Percentiles rank a stretch among this genome's conserved stretches.
Evolutionary conservation across 345 rosid species (phyloP).

Genomic region (Lepidium sativum): DNA sequence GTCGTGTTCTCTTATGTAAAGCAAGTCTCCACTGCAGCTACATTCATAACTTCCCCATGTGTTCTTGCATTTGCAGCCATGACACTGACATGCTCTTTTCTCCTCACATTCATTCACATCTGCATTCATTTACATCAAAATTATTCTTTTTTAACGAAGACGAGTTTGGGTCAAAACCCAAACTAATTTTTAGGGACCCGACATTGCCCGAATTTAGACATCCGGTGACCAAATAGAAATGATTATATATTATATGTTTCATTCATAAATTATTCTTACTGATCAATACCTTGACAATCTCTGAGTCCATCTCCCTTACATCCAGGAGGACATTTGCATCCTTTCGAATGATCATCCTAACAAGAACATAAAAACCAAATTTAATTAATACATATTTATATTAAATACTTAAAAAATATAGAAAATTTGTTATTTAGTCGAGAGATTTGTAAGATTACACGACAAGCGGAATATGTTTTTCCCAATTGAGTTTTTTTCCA

Average conservation of each 20-base stretch:
- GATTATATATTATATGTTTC: too few species aligned
- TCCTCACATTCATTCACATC: conserved; percentile 72
- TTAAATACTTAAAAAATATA: neutral
- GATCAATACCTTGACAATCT: conserved; percentile 75
- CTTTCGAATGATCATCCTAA: conserved; percentile 56
- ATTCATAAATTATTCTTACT: neutral
- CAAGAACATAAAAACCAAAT: neutral
- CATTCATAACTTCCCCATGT: conserved; percentile 94
- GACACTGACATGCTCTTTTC: conserved; percentile 61
- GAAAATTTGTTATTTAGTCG: neutral
- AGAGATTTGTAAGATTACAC: conserved; percentile 31
- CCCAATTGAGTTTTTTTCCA: conserved; percentile 65
- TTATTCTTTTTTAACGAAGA: too few species aligned
- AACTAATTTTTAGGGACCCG: too few species aligned
- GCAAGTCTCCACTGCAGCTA: conserved; percentile 55
- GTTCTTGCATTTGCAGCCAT: conserved; percentile 48
- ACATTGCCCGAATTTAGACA: too few species aligned
- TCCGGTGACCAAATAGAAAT: too few species aligned
- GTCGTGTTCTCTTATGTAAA: conserved; percentile 78
- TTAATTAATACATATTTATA: neutral
- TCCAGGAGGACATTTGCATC: conserved; percentile 86
- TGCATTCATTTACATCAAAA: neutral
- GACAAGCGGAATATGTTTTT: conserved; percentile 66
- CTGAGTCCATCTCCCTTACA: conserved; percentile 77
- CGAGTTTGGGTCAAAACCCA: too few species aligned